Evolutionary conservation across 2,329 filamentous ascomycete genomes (phyloP), one percentile per base, ranked within the genome.

Genomic region (Trichoderma guizhouense): DNA sequence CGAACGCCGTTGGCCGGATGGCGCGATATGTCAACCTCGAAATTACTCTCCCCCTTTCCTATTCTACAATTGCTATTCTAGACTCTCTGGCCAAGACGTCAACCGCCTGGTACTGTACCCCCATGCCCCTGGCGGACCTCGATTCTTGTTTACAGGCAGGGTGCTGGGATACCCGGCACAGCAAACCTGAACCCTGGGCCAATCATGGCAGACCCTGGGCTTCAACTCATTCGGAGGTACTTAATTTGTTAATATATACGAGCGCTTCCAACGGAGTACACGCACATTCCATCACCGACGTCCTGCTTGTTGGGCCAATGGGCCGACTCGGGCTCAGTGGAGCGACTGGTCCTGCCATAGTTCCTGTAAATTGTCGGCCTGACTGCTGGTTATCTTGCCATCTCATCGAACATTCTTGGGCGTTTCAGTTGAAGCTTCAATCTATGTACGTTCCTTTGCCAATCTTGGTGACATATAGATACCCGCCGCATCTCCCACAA

Each of bases 391-490:
- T 34, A 61, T 53, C 18, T 60, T 14, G n/a, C 14, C 28, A 51
- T 69, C 53, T 69, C 1, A 62, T 69, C 57, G 55, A 30, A 24
- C 55, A 43, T 24, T 15, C 26, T 51, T 61, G 55, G 34, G 26
- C 53, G 66, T 69, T 69, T 69, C 66, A 69, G 66, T 60, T 69
- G 53, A 14, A 14, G 28, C 66, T 69, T 51, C 57, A 61, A 53
- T 61, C 36, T 51, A 32, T 51, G 21, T 43, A 6, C 21, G 28
- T 18, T 3, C 11, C 51, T 32, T 32, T 34, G 34, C 21, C 43
- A 58, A 68, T 43, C 51, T 58, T 68, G 53, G 53, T 36, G 53
- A 47, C 51, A 68, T 68, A 7, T 34, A 21, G 28, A 28, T 15
- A 39, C 32, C 55, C 34, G 55, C 53, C 9, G 24, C 18, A 34